Evolutionary conservation across 169 alveolate genomes (phyloP).

Genomic region (Cytauxzoon felis): DNA sequence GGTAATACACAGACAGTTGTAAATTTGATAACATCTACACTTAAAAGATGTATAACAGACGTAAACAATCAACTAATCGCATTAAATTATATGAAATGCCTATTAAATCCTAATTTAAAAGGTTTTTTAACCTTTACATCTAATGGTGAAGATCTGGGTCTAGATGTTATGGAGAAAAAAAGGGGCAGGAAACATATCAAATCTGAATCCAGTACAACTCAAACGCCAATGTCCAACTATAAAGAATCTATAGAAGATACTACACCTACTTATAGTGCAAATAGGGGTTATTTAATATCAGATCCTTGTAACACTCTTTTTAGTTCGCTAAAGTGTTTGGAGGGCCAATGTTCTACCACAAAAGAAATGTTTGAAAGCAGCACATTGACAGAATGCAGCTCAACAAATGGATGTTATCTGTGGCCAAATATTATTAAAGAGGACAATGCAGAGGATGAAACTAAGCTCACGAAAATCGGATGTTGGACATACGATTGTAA

Average conservation of each 20-base stretch:
- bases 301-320: slow-evolving; percentile 41
- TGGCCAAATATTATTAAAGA: slow-evolving; percentile 16
- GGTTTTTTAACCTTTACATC: neutral
- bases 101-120: slow-evolving; percentile 2
- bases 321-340: slow-evolving; percentile 29
- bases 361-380: slow-evolving; percentile 1
- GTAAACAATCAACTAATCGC: slow-evolving; percentile 7
- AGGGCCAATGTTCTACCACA: slow-evolving; percentile 49
- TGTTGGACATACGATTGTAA: slow-evolving; percentile 43
- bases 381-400: slow-evolving; percentile 28
- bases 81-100: slow-evolving; percentile 5
- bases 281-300: slow-evolving; percentile 3
- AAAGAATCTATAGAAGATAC: neutral
- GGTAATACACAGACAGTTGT: neutral
- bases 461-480: slow-evolving; percentile 26
- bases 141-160: too few relatives aligned
- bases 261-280: neutral
- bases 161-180: too few relatives aligned
- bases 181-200: too few relatives aligned
- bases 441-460: neutral
- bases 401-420: slow-evolving; percentile 57
- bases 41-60: neutral
- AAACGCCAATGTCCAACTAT: neutral
- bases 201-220: too few relatives aligned
- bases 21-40: neutral